A percentile compares a stretch with the other conserved stretches of the same genome.
phyloP scores from a whole-genome alignment of 208 protist genomes.

The Leishmania arabica region DNA sequence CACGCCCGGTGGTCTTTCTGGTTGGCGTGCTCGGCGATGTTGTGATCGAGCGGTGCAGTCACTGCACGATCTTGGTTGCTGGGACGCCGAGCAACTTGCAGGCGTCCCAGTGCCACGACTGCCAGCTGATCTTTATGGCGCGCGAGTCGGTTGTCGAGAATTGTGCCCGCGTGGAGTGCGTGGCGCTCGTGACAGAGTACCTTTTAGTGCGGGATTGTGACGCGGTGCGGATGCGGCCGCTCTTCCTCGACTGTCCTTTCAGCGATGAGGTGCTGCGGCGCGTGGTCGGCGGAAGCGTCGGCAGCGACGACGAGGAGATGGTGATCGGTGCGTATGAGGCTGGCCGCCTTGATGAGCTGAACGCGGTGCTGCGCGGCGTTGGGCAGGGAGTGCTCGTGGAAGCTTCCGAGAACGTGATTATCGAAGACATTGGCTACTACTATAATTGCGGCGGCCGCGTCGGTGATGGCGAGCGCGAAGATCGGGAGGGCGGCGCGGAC shows the following conservation, averaged over 20 bases:
- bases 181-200: slow-evolving; percentile 66
- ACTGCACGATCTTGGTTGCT: slow-evolving; percentile 71
- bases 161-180: slow-evolving; percentile 41
- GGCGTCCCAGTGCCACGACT: slow-evolving; percentile 53
- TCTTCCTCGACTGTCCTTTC: slow-evolving; percentile 60
- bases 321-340: slow-evolving; percentile 34
- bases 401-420: slow-evolving; percentile 23
- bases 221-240: slow-evolving; percentile 39
- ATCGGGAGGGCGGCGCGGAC: background rate
- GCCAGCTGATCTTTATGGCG: slow-evolving; percentile 53
- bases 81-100: slow-evolving; percentile 54
- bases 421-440: slow-evolving; percentile 40
- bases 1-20: slow-evolving; percentile 66
- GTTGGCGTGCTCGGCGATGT: slow-evolving; percentile 69
- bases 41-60: slow-evolving; percentile 61
- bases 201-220: slow-evolving; percentile 29
- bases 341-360: slow-evolving; percentile 45
- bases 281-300: slow-evolving; percentile 39
- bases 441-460: background rate
- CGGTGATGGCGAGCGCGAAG: background rate
- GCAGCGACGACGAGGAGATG: slow-evolving; percentile 32
- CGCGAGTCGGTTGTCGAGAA: slow-evolving; percentile 50
- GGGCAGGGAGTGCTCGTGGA: slow-evolving; percentile 34
- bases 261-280: slow-evolving; percentile 52
- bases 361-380: slow-evolving; percentile 48